Base-by-base conservation (phyloP, 305 asterid genomes). In the Ilex paraguariensis region DNA sequence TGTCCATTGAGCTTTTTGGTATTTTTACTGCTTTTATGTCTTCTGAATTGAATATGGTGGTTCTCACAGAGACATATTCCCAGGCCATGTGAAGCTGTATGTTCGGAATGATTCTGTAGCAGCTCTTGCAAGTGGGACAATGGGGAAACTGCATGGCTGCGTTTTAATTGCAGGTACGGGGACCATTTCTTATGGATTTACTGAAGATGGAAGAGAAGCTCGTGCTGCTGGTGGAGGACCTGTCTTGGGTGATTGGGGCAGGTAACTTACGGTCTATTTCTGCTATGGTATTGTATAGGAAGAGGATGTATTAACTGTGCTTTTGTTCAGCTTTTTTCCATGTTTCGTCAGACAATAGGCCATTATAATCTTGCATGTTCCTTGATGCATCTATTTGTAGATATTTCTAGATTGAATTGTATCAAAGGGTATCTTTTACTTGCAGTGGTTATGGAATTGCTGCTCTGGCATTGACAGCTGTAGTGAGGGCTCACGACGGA, bases 221-320 rank as follows among this genome's bases (percentile, higher is more conserved):
- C 95, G 95, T 59, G 88, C 98, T 11, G 96, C 97, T 57, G 98
- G 98, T 62, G 98, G 95, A 21, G 98, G 98, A 56, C 97, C 98
- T 40, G 81, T 92, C 60, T 82, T 92, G 71, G 98, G 98, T 68
- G 98, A 92, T 75, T 89, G 96, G 98, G 98, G 98, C 77, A 92
- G 98, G 98, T 92, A 84, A 73, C 68, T 45, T 72, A 21, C 61
- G 70, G 65, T 70, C 63, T 57, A 52, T 63, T 36, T 36, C 9
- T 3, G 42, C 42, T 36, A 8, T 36, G 42, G 42, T 8, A 36
- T 36, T 36, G 42, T 4, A 36, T 36, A 8, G 6, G 42, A 0
- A 36, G 9, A 36, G 42, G 42, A 36, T 36, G 4, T 8, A 36
- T 5, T 36, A 36, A 36, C 42, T 4, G 6, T 36, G 3, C 42